These are phyloP conservation scores for Puccinia hordei DNA, from an alignment of 1,284 basidiomycete species.

Conservation along the genomic window DNA sequence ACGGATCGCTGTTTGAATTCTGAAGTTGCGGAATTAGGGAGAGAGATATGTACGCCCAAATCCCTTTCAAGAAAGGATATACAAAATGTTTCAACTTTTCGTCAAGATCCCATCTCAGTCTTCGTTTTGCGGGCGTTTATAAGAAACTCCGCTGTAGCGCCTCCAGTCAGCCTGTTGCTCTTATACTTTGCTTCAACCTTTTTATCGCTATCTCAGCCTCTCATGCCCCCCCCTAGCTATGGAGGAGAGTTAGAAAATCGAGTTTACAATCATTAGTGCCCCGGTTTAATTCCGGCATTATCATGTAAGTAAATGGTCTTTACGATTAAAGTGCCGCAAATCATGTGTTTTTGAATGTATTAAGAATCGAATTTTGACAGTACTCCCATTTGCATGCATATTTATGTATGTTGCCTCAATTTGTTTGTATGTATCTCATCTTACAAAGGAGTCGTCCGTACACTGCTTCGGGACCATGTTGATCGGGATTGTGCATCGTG, in stretches of 20 bases:
- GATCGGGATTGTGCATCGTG: slow-evolving; percentile 33
- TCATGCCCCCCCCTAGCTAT: too few relatives aligned
- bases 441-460: slow-evolving; percentile 29
- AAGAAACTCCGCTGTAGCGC: slow-evolving; percentile 30
- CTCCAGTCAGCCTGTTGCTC: background rate
- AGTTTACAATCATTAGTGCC: slow-evolving; percentile 18
- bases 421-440: slow-evolving; percentile 23
- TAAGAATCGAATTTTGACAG: slow-evolving; percentile 8
- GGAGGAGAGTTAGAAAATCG: slow-evolving; percentile 20
- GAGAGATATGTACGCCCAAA: slow-evolving; percentile 9
- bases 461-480: slow-evolving; percentile 35
- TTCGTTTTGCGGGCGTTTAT: background rate
- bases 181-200: slow-evolving; percentile 24
- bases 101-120: slow-evolving; percentile 6
- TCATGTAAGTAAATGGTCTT: background rate
- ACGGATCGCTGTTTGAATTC: background rate
- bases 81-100: background rate
- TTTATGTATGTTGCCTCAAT: background rate
- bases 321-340: background rate
- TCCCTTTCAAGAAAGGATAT: slow-evolving; percentile 24
- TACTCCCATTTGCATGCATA: background rate
- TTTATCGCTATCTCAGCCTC: slow-evolving; percentile 7
- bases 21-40: slow-evolving; percentile 13
- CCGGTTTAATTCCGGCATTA: slow-evolving; percentile 26
- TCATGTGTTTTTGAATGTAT: background rate